phyloP scores from a whole-genome alignment of 148 eudicot genomes.

The Limonium bicolor region DNA sequence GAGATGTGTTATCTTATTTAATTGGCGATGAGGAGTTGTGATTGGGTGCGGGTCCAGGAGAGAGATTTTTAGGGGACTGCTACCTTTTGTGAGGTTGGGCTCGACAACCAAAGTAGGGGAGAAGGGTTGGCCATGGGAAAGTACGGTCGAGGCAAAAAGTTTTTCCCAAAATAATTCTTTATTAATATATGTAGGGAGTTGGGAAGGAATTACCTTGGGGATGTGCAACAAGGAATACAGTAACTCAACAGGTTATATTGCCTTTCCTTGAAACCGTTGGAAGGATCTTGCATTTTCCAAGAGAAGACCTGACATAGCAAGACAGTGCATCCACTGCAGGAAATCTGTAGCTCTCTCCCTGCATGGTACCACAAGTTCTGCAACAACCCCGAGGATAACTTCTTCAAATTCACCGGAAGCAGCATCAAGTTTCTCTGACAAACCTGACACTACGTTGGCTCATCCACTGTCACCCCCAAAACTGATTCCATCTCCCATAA shows the following conservation, averaged over 20 bases:
- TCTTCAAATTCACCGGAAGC: constrained; percentile 91
- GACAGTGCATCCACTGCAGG: constrained; percentile 88
- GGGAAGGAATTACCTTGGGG: too few relatives aligned
- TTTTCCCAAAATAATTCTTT: too few relatives aligned
- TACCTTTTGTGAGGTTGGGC: too few relatives aligned
- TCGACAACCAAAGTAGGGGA: too few relatives aligned
- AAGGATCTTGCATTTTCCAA: constrained; percentile 61
- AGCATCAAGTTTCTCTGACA: constrained; percentile 67
- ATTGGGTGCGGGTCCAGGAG: too few relatives aligned
- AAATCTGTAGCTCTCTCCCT: constrained; percentile 90
- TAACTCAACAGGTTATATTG: constrained; percentile 69
- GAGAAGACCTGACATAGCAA: constrained; percentile 66
- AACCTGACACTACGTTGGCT: constrained; percentile 65
- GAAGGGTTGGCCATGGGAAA: too few relatives aligned
- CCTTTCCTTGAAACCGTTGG: constrained; percentile 50
- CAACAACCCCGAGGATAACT: constrained; percentile 48
- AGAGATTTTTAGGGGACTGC: too few relatives aligned
- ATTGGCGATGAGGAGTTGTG: too few relatives aligned
- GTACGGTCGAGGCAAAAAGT: too few relatives aligned
- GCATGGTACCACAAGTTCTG: constrained; percentile 79
- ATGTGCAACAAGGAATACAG: constrained; percentile 64
- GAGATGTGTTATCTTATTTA: too few relatives aligned
- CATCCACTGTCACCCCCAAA: constrained; percentile 83
- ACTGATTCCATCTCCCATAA: constrained; percentile 86
- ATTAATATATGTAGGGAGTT: too few relatives aligned